Evolutionary conservation across 2,329 filamentous ascomycete genomes (phyloP), one percentile per base, ranked within the genome.

Genomic region (Colletotrichum spaethianum): DNA sequence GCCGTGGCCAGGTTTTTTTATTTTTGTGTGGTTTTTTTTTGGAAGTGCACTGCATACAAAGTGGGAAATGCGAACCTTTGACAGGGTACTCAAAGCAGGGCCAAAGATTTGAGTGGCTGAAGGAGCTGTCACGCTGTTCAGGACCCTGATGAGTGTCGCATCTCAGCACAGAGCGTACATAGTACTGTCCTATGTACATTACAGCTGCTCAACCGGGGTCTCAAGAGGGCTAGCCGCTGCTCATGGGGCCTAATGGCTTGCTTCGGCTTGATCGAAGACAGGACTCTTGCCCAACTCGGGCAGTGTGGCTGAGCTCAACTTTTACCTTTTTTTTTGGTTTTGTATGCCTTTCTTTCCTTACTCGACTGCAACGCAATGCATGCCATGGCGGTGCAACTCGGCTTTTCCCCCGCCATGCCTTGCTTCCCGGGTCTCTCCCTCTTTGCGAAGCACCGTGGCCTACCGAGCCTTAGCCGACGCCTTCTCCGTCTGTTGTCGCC

Each of bases 261-360:
- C 62, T n/a, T 66, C 67, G 67, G 67, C 62, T 53, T 53, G 62
- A 44, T 59, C 62, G 62, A 67, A 6, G 48, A 63, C 48, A 11
- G 14, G 53, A 59, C 55, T 38, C 33, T 63, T 36, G 36, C 36
- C 48, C 23, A 50, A 28, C 33, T 65, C 53, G 16, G 48, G 14
- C 50, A 56, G 46, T 42, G 59, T 56, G 53, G 63, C 63, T 60
- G 42, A 66, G 53, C 63, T 11, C 40, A 44, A 36, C n/a, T 18
- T 11, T 33, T 31, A 12, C 7, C 4, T 36, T 18, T 6, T 23
- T 31, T 9, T 9, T 1, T 9, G 8, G 33, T 8, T 20, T 18
- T 11, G 38, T 16, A 12, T 12, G 28, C 6, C 31, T 53, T 16
- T 4, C 23, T 4, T 52, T 28, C 23, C 18, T 12, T n/a, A 31